Evolutionary conservation across 305 asterid genomes (phyloP), one percentile per base, ranked within the genome.

Genomic region (Salvia sclarea): DNA sequence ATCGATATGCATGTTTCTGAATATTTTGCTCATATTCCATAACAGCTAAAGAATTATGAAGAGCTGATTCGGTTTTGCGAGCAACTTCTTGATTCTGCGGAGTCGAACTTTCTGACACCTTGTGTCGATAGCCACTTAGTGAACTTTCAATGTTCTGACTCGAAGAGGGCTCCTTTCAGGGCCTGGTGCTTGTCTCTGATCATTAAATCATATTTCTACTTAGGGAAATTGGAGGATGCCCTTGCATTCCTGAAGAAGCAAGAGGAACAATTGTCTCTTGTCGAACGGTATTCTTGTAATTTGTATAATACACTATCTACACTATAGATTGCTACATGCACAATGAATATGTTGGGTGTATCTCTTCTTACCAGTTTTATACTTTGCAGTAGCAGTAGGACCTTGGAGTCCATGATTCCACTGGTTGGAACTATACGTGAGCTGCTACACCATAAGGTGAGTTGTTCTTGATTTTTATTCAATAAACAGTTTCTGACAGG

Each of bases 191-290:
- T 73, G 68, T 78, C 89, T 17, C 76, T 81, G 72, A 81, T 86
- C 65, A 61, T 89, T 65, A 88, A 88, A 71, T 85, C 97, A 56
- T 80, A 79, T 78, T 91, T 95, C 83, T 81, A 77, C 80, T 69
- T 87, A 60, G 99, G 99, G 70, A 89, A 82, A 78, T 93, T 91
- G 78, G 98, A 89, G 80, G 96, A 95, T 55, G 92, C 94, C 75
- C 83, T 85, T 17, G 79, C 61, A 53, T 84, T 89, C 80, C 76
- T 89, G 49, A 88, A 85, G 84, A 88, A 83, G 81, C 95, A 86
- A 81, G 96, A 89, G 72, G 92, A 86, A 62, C 82, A 76, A 21
- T 47, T 66, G 54, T 63, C 81, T 75, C 77, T 61, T 43, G 57
- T 74, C 25, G 78, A 85, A 76, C 58, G 90, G 98, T 93, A 63